Evolutionary conservation across 306 rosid genomes (phyloP), one percentile per base, ranked within the genome.

Genomic region (Quercus agrifolia): DNA sequence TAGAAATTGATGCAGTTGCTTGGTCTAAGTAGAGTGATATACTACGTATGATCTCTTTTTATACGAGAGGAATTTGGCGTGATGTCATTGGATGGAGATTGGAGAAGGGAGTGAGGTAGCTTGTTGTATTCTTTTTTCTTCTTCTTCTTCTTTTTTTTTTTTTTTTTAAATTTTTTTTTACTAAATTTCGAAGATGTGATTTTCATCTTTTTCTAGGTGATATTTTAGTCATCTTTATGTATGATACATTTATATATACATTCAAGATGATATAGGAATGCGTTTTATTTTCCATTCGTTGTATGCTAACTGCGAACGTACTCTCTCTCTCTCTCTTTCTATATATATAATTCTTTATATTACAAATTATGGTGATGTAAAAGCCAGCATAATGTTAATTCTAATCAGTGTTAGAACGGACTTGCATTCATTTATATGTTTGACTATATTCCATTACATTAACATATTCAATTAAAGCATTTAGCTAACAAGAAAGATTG

Each of bases 1-100:
- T 92, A 5, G 98, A 94, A 11, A 90, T 94, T 19, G 98, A 94
- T 78, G 74, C 98, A 10, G 98, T 87, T 69, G 97, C 93, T 76
- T 92, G 98, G 98, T 83, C 98, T 0, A 94, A 94, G 91, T 94
- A 91, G 96, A 61, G 71, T 19, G 21, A 35, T 33, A 41, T 71
- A 56, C 49, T 71, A 61, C 49, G 52, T 28, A 20, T 51, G 64
- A 30, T 78, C 23, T 67, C 71, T 70, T 71, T 76, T 62, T 62
- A 38, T 15, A 55, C 41, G 77, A 76, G 71, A 75, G 59, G 55
- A 20, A 73, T 81, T 74, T 30, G 73, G 77, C 75, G 61, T 33
- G 64, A n/a, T 18, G 76, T 70, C 49, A 56, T 11, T 81, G 66
- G 38, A 49, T 49, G 73, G 73, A 15, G 44, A 33, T n/a, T 69